Evolutionary conservation across 176 grass and related monocot genomes (phyloP).

Genomic region (maize (Zea mays)): Zm-B73-REFERENCE-NAM-5.0 NC_050100.1:116165001-116165500

Average conservation of each 20-base stretch:
- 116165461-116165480: slow-evolving; percentile 6
- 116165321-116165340: slow-evolving; percentile 48
- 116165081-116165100: slow-evolving; percentile 79
- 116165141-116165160: background rate
- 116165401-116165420: slow-evolving; percentile 1
- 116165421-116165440: slow-evolving; percentile 26
- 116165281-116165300: slow-evolving; percentile 77
- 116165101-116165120: slow-evolving; percentile 14
- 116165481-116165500: background rate
- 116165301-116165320: slow-evolving; percentile 64
- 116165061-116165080: slow-evolving; percentile 84
- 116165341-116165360: slow-evolving; percentile 58
- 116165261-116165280: slow-evolving; percentile 61
- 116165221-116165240: slow-evolving; percentile 16
- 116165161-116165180: background rate
- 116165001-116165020: slow-evolving; percentile 91
- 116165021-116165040: slow-evolving; percentile 87
- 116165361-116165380: slow-evolving; percentile 89
- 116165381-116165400: slow-evolving; percentile 53
- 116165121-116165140: background rate
- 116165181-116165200: background rate
- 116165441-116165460: background rate
- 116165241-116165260: slow-evolving; percentile 13
- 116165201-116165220: background rate
- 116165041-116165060: slow-evolving; percentile 92